These are phyloP conservation scores for Aurantiochytrium sp. DNA, from an alignment of 108 stramenopile genomes.

Conservation along the genomic window DNA sequence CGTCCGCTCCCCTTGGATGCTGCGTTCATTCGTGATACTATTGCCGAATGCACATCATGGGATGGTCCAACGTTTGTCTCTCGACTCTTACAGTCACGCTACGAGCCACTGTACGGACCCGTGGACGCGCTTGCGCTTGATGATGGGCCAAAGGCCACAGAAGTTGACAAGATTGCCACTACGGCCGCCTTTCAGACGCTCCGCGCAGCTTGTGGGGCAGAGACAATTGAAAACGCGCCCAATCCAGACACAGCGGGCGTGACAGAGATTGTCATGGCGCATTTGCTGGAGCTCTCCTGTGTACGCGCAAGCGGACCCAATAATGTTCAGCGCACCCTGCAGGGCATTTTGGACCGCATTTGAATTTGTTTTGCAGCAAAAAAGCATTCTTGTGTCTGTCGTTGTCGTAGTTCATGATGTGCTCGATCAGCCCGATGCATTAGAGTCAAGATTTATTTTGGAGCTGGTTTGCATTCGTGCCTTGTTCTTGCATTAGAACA, in stretches of 20 bases:
- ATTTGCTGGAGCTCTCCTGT: neutral
- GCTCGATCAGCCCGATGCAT: too few species aligned
- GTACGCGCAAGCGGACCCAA: neutral
- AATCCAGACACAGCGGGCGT: neutral
- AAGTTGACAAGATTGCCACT: neutral
- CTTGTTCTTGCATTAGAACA: too few species aligned
- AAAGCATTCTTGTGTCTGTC: too few species aligned
- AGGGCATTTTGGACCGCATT: neutral
- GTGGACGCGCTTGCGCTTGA: neutral
- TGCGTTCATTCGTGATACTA: neutral
- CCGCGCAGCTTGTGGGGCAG: neutral
- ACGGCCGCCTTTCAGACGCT: neutral
- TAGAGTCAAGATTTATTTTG: too few species aligned
- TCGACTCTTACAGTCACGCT: neutral
- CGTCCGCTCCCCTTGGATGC: neutral
- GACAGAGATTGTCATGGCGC: neutral
- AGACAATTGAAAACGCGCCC: neutral
- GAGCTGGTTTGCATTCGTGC: too few species aligned
- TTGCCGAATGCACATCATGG: neutral
- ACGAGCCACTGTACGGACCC: neutral
- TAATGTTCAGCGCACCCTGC: neutral
- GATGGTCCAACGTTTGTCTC: neutral
- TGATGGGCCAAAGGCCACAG: neutral
- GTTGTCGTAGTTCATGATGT: too few species aligned
- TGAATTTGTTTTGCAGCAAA: too few species aligned